Evolutionary conservation across 495 filamentous ascomycete species (phyloP).

Genomic region (Penicillium flavigenum): DNA sequence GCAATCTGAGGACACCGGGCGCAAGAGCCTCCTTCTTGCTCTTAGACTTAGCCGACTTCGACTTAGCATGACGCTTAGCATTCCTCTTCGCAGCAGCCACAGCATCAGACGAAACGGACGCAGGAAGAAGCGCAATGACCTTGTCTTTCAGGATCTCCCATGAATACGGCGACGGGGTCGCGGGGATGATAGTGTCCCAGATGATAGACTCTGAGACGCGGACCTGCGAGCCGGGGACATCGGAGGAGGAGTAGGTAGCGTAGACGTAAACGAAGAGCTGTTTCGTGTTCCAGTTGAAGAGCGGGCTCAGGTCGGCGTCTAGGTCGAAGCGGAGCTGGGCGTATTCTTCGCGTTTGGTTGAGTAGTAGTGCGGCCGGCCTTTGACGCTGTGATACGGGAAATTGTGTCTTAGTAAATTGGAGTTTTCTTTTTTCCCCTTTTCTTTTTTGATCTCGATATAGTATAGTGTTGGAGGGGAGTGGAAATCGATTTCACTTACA

Average conservation of each 20-base stretch:
- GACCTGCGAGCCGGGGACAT: constrained; percentile 27
- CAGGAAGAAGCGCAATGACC: constrained; percentile 11
- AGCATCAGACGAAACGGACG: constrained; percentile 22
- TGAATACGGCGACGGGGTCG: constrained; percentile 57
- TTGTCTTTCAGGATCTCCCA: constrained; percentile 40
- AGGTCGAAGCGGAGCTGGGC: constrained; percentile 91
- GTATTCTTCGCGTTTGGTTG: constrained; percentile 87
- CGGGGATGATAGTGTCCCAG: constrained; percentile 91
- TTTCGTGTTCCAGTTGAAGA: constrained; percentile 99
- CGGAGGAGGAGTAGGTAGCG: constrained; percentile 71
- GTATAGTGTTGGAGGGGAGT: neutral
- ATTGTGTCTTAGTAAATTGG: no score
- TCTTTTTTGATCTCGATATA: neutral
- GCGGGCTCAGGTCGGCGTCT: constrained; percentile 78
- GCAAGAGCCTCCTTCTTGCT: constrained; percentile 23
- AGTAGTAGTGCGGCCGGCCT: constrained; percentile 93
- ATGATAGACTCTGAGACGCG: constrained; percentile 72
- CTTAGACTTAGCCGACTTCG: constrained; percentile 13
- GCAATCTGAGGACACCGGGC: constrained; percentile 66
- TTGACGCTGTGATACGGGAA: constrained; percentile 67
- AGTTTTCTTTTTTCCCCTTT: no score
- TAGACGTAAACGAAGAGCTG: constrained; percentile 95
- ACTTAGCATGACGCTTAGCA: constrained; percentile 21
- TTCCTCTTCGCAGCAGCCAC: constrained; percentile 1
- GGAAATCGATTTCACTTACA: constrained; percentile 57